phyloP scores from a whole-genome alignment of 192 early-diverging fungal genomes.

The Backusella westeae region DNA sequence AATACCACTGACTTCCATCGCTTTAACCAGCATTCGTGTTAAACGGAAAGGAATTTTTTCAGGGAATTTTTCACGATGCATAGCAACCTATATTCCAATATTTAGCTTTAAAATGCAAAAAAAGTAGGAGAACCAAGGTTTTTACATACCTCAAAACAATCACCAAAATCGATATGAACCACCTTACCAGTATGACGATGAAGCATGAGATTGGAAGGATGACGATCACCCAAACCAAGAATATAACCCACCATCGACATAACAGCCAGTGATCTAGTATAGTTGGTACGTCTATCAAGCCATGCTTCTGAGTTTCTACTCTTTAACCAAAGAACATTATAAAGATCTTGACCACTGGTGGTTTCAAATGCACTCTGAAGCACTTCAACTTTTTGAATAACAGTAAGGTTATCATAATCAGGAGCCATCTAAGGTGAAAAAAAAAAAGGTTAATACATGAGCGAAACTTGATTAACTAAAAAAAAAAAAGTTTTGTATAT shows the following conservation, averaged over 20 bases:
- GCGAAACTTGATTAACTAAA: not conserved
- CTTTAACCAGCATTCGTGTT: constrained; percentile 95
- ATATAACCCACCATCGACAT: constrained; percentile 99
- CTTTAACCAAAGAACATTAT: constrained; percentile 92
- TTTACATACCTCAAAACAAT: constrained; percentile 85
- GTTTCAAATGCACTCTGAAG: constrained; percentile 91
- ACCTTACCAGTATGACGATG: constrained; percentile 86
- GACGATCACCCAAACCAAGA: constrained; percentile 94
- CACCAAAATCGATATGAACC: constrained; percentile 97
- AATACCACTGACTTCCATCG: constrained; percentile 97
- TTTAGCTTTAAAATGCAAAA: not conserved
- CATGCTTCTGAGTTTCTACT: constrained; percentile 95
- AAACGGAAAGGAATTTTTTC: constrained; percentile 99
- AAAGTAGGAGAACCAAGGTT: not conserved
- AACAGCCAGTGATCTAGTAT: constrained; percentile 89
- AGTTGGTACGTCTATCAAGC: constrained; percentile 93
- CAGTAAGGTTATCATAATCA: constrained; percentile 83
- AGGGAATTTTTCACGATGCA: constrained; percentile 95
- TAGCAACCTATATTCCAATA: constrained; percentile 65
- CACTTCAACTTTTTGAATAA: constrained; percentile 92
- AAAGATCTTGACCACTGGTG: constrained; percentile 89
- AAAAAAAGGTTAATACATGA: not conserved
- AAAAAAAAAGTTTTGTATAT: not conserved
- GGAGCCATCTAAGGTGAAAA: constrained; percentile 71
- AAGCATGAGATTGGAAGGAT: constrained; percentile 95